phyloP scores from a whole-genome alignment of 768 basidiomycete species.

The Suillus luteus region DNA sequence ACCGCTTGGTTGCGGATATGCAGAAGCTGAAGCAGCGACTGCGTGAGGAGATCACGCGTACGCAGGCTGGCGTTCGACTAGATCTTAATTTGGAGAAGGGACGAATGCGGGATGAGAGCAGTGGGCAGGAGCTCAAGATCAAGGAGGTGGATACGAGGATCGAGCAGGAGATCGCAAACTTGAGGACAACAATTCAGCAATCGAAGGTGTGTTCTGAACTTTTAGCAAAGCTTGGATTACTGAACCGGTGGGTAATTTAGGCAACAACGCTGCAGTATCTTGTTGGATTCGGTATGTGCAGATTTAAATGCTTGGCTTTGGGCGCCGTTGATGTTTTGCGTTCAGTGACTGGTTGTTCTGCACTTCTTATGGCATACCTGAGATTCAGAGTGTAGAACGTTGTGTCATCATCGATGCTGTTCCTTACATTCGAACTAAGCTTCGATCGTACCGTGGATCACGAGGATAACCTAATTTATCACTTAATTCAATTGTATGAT shows the following conservation, averaged over 20 bases:
- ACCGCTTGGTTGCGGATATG: constrained; percentile 87
- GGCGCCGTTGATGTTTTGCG: constrained; percentile 17
- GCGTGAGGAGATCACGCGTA: constrained; percentile 87
- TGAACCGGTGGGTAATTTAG: constrained; percentile 35
- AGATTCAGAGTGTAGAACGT: constrained; percentile 55
- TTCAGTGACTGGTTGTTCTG: constrained; percentile 82
- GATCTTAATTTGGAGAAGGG: constrained; percentile 98
- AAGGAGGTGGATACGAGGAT: constrained; percentile 97
- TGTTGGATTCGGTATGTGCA: constrained; percentile 76
- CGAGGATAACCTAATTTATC: neutral
- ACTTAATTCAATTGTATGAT: neutral
- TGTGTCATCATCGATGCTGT: neutral
- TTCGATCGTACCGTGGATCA: neutral
- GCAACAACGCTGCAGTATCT: constrained; percentile 86
- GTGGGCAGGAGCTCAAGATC: constrained; percentile 91
- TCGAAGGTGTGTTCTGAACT: constrained; percentile 63
- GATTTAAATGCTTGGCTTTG: neutral
- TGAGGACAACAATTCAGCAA: constrained; percentile 82
- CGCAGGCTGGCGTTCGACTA: constrained; percentile 89
- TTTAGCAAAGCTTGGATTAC: neutral
- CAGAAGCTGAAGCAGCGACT: constrained; percentile 94
- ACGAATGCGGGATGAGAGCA: constrained; percentile 90
- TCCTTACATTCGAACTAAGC: neutral
- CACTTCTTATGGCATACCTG: constrained; percentile 85
- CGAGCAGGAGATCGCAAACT: constrained; percentile 90